A percentile compares a stretch with the other conserved stretches of the same genome.
phyloP scores from a whole-genome alignment of 305 asterid genomes.

The Fraxinus angustifolia region DNA sequence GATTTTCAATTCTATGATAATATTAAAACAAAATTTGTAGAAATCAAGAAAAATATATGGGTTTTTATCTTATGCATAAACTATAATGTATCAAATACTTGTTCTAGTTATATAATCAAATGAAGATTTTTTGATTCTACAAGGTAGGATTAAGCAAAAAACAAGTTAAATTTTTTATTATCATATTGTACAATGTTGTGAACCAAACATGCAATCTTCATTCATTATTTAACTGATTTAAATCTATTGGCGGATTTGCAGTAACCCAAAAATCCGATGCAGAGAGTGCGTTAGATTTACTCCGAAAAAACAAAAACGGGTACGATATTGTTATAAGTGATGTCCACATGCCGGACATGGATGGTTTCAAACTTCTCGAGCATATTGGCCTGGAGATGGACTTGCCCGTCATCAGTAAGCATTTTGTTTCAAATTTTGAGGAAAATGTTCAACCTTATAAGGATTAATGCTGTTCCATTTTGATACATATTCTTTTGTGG shows the following conservation, averaged over 20 bases:
- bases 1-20: not conserved
- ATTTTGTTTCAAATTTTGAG: not conserved
- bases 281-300: constrained; percentile 19
- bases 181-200: not conserved
- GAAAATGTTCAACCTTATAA: not conserved
- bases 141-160: not conserved
- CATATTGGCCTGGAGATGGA: constrained; percentile 21
- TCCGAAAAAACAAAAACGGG: constrained; percentile 5
- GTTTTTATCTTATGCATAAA: constrained; percentile 23
- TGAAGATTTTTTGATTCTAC: constrained; percentile 17
- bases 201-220: not conserved
- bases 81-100: not conserved
- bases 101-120: constrained; percentile 14
- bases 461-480: not conserved
- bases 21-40: not conserved
- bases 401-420: constrained; percentile 32
- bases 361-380: constrained; percentile 33
- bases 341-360: constrained; percentile 25
- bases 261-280: not conserved
- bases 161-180: not conserved
- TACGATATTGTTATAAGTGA: constrained; percentile 34
- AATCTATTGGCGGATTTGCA: not conserved
- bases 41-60: constrained; percentile 13
- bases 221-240: not conserved
- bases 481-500: not conserved